Evolutionary conservation across 2,329 filamentous ascomycete species (phyloP), one percentile per base, ranked within the genome.

Genomic region (Mycogone perniciosa): DNA sequence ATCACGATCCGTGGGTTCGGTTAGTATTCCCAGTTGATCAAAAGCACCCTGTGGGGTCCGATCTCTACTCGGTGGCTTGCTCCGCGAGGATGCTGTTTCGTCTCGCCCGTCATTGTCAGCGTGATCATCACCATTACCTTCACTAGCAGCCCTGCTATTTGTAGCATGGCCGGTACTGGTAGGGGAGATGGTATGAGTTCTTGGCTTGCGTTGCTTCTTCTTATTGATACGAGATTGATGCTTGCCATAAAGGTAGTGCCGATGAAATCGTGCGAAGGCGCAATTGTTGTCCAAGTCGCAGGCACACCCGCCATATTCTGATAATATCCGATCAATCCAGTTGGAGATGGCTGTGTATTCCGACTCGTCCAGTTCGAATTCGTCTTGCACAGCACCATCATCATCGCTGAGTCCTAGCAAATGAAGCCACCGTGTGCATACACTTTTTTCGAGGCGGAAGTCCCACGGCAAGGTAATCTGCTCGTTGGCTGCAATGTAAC

Each of bases 251-350:
- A 78, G 67, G 59, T 82, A 81, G 47, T 76, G 79, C 46, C 78
- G 73, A 60, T 82, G 79, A 57, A 85, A 85, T 20, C 80, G 78
- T 52, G 74, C 75, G 67, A 86, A 85, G 2, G 81, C 79, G 60
- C 82, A 86, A 51, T 84, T 79, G 38, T 72, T 69, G 6, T 80
- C 81, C 10, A 82, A 65, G 51, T 85, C 79, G 64, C 88, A 92
- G 4, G 87, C 88, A 67, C 88, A 92, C 13, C 86, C 87, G 13
- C 88, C 88, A 60, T 89, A 87, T 63, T 90, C 86, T 13, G 86
- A 85, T 6, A 91, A 75, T 7, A 90, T 83, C 38, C 76, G 78
- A 46, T 82, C 77, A 6, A 89, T 80, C 80, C 84, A 89, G 11
- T 76, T 76, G 10, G 77, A 76, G 13, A 88, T 78, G 44, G 70